Evolutionary conservation across 768 basidiomycete species (phyloP), one percentile per base, ranked within the genome.

Genomic region (Hemileccinum impolitum): DNA sequence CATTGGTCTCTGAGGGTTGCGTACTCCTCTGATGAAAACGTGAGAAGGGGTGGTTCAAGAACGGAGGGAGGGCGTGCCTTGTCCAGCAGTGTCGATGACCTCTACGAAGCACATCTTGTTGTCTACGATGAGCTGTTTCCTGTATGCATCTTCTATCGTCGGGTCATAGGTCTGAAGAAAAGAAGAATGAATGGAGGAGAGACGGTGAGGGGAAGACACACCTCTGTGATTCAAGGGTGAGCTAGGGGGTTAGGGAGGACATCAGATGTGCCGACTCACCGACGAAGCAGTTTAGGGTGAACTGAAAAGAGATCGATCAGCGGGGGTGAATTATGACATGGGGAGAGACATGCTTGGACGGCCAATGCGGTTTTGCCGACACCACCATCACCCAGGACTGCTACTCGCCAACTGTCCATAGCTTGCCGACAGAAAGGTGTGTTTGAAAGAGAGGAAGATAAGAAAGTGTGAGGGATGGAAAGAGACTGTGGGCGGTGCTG

Each of bases 61-160:
- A 6, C 23, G 6, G 23, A 23, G 23, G 15, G 40, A 35, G 4
- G 32, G 72, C 82, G 55, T 62, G 94, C 93, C 93, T 83, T 97
- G 94, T 26, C 94, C 94, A 43, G 94, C 94, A 59, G 94, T 96
- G 72, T 97, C 94, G 67, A 97, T 90, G 54, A 97, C 91, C 70
- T 97, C 94, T 57, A 97, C 82, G 67, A 94, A 88, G 72, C 92
- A 94, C 83, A 94, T 94, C 60, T 85, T 81, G 65, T 93, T 92
- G 70, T 95, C 94, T 55, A 96, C 92, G 48, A 94, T 84, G 59
- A 94, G 80, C 67, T 94, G 92, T 69, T 94, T 95, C 62, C 94
- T 81, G 72, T 97, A 96, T 54, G 93, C 93, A 68, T 96, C 94
- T 73, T 97, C 94, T 81, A 97, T 97, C 60, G 94, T 97, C 49